Evolutionary conservation across 495 filamentous ascomycete species (phyloP).

Genomic region (Hypoxylon fragiforme): DNA sequence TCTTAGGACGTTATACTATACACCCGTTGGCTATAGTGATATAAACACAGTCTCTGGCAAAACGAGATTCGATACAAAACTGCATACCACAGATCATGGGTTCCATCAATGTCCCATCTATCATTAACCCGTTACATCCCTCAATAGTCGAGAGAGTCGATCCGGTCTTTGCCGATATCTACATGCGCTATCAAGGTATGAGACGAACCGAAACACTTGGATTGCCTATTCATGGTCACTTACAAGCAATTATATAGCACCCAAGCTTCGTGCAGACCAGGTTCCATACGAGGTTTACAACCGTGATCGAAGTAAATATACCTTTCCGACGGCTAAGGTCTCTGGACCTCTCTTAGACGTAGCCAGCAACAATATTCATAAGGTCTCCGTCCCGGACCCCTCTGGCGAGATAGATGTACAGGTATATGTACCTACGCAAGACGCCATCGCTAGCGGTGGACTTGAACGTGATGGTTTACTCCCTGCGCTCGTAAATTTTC

Average conservation of each 20-base stretch:
- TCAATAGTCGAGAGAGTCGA: slow-evolving; percentile 39
- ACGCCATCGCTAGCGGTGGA: slow-evolving; percentile 34
- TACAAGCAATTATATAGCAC: slow-evolving; percentile 8
- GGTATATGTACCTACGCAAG: slow-evolving; percentile 39
- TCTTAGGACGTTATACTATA: slow-evolving; percentile 1
- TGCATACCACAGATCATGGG: slow-evolving; percentile 28
- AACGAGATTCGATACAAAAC: slow-evolving; percentile 4
- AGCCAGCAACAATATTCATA: slow-evolving; percentile 37
- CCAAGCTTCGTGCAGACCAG: slow-evolving; percentile 39
- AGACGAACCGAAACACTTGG: not conserved
- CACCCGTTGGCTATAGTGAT: slow-evolving; percentile 1
- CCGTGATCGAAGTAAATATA: slow-evolving; percentile 37
- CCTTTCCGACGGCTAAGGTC: slow-evolving; percentile 36
- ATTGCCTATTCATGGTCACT: slow-evolving; percentile 3
- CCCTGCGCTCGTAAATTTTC: slow-evolving; percentile 63
- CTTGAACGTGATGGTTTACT: slow-evolving; percentile 34
- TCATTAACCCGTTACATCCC: slow-evolving; percentile 39
- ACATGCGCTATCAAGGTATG: slow-evolving; percentile 43
- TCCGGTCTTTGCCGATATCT: slow-evolving; percentile 42
- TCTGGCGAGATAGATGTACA: slow-evolving; percentile 40
- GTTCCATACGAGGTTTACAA: slow-evolving; percentile 45
- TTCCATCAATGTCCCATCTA: slow-evolving; percentile 25
- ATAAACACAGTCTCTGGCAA: not conserved
- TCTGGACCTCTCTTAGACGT: slow-evolving; percentile 33
- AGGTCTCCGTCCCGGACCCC: slow-evolving; percentile 39